Percentiles rank a stretch among this genome's conserved stretches.
Evolutionary conservation across 129 eudicot species (phyloP).

Genomic region (Scalesia atractyloides): DNA sequence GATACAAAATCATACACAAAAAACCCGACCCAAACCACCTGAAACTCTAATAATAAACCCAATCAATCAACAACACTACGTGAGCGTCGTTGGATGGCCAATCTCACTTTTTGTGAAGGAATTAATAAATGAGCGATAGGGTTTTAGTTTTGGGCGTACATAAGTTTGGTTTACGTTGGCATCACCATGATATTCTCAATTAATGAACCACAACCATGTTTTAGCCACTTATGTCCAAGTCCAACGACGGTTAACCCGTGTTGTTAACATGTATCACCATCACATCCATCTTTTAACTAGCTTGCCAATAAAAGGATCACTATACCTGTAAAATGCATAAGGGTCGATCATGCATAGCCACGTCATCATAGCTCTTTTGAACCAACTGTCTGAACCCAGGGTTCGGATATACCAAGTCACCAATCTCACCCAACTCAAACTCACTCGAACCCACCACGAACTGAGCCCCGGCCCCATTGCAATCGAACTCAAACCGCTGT

Average conservation of each 20-base stretch:
- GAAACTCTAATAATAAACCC: too few relatives aligned
- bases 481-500: slow-evolving; percentile 63
- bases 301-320: too few relatives aligned
- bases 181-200: slow-evolving; percentile 4
- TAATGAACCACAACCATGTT: neutral
- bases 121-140: too few relatives aligned
- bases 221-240: neutral
- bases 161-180: slow-evolving; percentile 20
- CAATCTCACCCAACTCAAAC: slow-evolving; percentile 57
- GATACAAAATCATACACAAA: too few relatives aligned
- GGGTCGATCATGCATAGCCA: slow-evolving; percentile 54
- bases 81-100: too few relatives aligned
- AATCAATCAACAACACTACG: too few relatives aligned
- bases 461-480: slow-evolving; percentile 56
- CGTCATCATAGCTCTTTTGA: slow-evolving; percentile 39
- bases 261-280: neutral
- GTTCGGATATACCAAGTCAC: slow-evolving; percentile 85
- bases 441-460: slow-evolving; percentile 66
- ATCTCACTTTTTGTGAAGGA: too few relatives aligned
- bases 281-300: neutral
- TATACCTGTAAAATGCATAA: slow-evolving; percentile 74
- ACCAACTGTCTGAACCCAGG: slow-evolving; percentile 76
- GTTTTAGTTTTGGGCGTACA: neutral
- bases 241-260: neutral
- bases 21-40: too few relatives aligned